Evolutionary conservation across 2,329 filamentous ascomycete species (phyloP), one percentile per base, ranked within the genome.

Genomic region (Aschersonia sp.): DNA sequence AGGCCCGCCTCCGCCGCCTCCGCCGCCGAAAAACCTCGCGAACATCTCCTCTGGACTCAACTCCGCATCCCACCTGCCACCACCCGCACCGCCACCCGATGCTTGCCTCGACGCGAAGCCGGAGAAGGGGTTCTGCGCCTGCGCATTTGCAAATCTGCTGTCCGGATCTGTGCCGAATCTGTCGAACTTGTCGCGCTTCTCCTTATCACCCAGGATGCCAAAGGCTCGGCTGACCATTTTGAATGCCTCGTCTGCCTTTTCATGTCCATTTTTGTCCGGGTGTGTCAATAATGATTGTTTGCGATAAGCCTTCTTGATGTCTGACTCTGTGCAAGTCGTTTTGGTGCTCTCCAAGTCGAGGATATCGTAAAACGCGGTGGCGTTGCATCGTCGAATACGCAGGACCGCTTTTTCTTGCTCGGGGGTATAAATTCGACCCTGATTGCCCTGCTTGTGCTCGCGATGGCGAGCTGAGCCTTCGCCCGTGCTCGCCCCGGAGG

Each of bases 211-310:
- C 45, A 98, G 72, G 47, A 97, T 80, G 57, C 94, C 85, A 64
- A 98, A 98, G 12, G 92, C 92, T 57, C 88, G 78, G 59, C 87
- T 85, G 30, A 98, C 89, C 85, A 96, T 85, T 73, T 98, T 98
- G 72, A 98, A 98, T 32, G 92, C 92, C 70, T 98, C 92, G 63
- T 96, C 92, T 48, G 92, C 91, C 51, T 94, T 81, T 40, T 91
- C 83, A 64, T 96, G 89, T 46, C 89, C 89, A 74, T 98, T 98
- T 73, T 98, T 98, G 73, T 98, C 92, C 53, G 92, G 92, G 72
- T 98, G 92, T 51, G 92, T 98, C 60, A 97, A 74, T 59, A 98
- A 71, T 62, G 85, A 92, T 63, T 94, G 76, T 69, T 95, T 97
- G 60, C 91, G 80, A 69, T 98, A 98, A 5, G 92, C 91, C 72